Percentiles rank a stretch among this genome's conserved stretches.
phyloP scores from a whole-genome alignment of 345 rosid genomes.

The Limnanthes douglasii region DNA sequence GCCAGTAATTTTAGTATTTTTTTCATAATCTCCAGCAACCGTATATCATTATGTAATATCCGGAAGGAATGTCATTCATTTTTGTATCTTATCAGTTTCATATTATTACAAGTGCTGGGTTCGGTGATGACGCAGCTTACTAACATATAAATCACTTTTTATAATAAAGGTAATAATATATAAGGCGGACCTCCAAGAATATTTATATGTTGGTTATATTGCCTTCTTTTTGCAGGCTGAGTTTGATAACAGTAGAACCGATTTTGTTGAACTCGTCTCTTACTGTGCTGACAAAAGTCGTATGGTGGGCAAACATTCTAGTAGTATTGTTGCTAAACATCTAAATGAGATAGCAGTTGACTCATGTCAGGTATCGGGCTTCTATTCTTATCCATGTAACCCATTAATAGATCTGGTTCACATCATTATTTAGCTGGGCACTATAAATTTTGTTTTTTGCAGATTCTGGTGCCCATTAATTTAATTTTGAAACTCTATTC shows the following conservation, averaged over 20 bases:
- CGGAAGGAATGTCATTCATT: no score
- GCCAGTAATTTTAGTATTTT: no score
- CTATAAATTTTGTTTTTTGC: slow-evolving; percentile 16
- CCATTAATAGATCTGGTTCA: not conserved
- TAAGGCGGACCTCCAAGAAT: no score
- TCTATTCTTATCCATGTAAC: slow-evolving; percentile 10
- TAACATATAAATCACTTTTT: no score
- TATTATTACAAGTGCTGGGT: no score
- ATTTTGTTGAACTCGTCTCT: slow-evolving; percentile 48
- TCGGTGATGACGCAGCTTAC: no score
- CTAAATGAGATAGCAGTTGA: slow-evolving; percentile 27
- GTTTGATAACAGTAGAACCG: slow-evolving; percentile 17
- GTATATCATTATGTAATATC: no score
- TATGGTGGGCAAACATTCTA: slow-evolving; percentile 21
- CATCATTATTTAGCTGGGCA: slow-evolving; percentile 8
- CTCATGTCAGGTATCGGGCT: slow-evolving; percentile 38
- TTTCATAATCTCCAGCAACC: no score
- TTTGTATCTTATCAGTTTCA: no score
- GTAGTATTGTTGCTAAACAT: slow-evolving; percentile 31
- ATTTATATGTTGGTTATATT: no score
- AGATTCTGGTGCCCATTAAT: slow-evolving; percentile 38
- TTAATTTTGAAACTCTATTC: slow-evolving; percentile 62
- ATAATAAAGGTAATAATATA: no score
- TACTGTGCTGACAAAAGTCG: slow-evolving; percentile 61
- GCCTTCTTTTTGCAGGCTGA: slow-evolving; percentile 36